A percentile compares a stretch with the other conserved stretches of the same genome.
Evolutionary conservation across 2,329 filamentous ascomycete species (phyloP).

Genomic region (Cercospora sp.): DNA sequence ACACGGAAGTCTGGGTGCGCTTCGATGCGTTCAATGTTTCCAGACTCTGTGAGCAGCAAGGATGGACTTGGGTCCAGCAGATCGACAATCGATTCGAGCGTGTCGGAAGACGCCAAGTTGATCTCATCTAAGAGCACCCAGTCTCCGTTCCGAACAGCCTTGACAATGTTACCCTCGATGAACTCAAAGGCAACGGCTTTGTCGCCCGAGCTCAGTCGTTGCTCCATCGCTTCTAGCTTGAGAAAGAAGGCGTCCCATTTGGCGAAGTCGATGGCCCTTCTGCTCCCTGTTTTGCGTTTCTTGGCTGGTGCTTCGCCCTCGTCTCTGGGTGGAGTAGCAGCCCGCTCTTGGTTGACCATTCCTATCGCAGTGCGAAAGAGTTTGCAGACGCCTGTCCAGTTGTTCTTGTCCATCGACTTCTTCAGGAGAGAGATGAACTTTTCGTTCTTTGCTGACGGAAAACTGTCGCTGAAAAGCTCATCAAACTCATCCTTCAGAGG

Average conservation of each 20-base stretch:
- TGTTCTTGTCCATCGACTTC: constrained; percentile 75
- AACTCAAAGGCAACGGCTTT: constrained; percentile 90
- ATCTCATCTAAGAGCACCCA: constrained; percentile 98
- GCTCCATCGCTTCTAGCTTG: constrained; percentile 74
- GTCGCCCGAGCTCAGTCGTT: constrained; percentile 71
- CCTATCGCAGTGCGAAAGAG: constrained; percentile 87
- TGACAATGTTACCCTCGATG: constrained; percentile 92
- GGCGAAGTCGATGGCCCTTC: constrained; percentile 49
- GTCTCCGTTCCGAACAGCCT: constrained; percentile 91
- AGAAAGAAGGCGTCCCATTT: constrained; percentile 80
- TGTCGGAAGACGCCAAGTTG: constrained; percentile 92
- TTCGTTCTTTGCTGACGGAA: constrained; percentile 83
- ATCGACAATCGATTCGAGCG: constrained; percentile 88
- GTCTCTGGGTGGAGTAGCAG: constrained; percentile 50
- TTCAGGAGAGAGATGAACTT: constrained; percentile 79
- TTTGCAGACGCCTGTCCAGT: constrained; percentile 84
- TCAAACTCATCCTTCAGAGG: constrained; percentile 94
- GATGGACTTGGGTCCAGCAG: constrained; percentile 78
- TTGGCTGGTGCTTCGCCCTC: constrained; percentile 66
- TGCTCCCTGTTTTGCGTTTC: constrained; percentile 63
- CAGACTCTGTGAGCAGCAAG: constrained; percentile 87
- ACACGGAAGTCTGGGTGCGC: constrained; percentile 93
- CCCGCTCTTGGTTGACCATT: constrained; percentile 68
- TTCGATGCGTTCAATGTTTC: constrained; percentile 83
- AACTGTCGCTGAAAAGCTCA: constrained; percentile 81